These are phyloP conservation scores for Candida labiduridarum DNA, from an alignment of 1,139 yeast species.

Conservation along the genomic window DNA sequence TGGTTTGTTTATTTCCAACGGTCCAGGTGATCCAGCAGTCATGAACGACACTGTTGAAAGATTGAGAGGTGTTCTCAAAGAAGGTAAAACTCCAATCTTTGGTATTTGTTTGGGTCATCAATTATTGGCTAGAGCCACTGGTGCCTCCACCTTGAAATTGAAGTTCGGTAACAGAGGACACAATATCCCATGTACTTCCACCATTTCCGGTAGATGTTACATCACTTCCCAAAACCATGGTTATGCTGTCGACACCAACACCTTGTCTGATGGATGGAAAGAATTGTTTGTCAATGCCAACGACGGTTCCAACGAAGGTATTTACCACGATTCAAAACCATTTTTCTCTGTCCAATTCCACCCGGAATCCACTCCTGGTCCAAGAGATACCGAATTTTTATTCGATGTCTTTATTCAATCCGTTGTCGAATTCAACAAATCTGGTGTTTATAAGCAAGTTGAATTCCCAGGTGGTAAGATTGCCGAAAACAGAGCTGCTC, in stretches of 20 bases:
- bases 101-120: constrained; percentile 99
- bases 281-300: constrained; percentile 95
- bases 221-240: constrained; percentile 99
- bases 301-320: constrained; percentile 98
- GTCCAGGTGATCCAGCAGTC: constrained; percentile 99
- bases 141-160: constrained; percentile 88
- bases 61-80: constrained; percentile 57
- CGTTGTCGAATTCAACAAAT: constrained; percentile 61
- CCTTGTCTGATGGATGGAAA: constrained; percentile 83
- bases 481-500: constrained; percentile 71
- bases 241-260: constrained; percentile 85
- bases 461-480: constrained; percentile 87
- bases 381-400: constrained; percentile 96
- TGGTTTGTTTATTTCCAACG: constrained; percentile 95
- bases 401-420: constrained; percentile 91
- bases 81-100: constrained; percentile 77
- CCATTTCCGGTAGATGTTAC: constrained; percentile 94
- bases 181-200: constrained; percentile 95
- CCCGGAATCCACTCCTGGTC: constrained; percentile 99
- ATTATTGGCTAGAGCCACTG: constrained; percentile 92
- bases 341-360: constrained; percentile 99
- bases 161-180: constrained; percentile 99
- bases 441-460: constrained; percentile 68
- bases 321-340: constrained; percentile 85
- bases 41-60: constrained; percentile 66